These are phyloP conservation scores for Alloteropsis semialata DNA, from an alignment of 176 grass and related monocot species.

Conservation along the genomic window DNA sequence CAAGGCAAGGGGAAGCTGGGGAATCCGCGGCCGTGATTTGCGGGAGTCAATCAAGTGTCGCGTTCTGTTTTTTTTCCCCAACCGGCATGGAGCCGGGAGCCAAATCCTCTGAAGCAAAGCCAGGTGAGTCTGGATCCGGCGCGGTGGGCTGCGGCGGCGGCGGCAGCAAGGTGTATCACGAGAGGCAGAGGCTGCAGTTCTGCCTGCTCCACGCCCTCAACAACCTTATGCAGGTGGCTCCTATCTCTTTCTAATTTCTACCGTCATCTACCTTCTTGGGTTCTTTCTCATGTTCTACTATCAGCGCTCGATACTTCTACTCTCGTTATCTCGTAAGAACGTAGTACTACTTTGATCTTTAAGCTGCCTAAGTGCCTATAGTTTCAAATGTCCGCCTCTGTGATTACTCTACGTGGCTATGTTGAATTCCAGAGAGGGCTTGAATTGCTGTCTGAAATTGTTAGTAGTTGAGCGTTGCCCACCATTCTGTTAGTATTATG, in stretches of 20 bases:
- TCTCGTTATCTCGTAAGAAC: not conserved
- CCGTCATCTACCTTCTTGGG: too few relatives aligned
- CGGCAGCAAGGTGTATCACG: conserved; percentile 56
- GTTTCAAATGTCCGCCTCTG: not conserved
- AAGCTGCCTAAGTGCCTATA: not conserved
- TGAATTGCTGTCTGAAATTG: not conserved
- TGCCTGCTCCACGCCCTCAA: conserved; percentile 95
- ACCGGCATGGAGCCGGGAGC: conserved; percentile 23
- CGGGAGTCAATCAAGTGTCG: too few relatives aligned
- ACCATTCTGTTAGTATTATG: not conserved
- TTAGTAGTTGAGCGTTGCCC: conserved; percentile 17
- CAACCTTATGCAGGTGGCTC: conserved; percentile 79
- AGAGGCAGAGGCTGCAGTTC: conserved; percentile 78
- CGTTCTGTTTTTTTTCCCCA: not conserved
- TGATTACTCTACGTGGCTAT: not conserved
- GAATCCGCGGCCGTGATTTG: not conserved
- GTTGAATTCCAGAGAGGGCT: not conserved
- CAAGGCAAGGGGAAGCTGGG: not conserved
- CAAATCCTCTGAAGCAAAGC: conserved; percentile 28
- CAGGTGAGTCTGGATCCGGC: not conserved
- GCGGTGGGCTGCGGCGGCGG: not conserved
- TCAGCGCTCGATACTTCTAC: not conserved
- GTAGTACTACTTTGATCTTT: not conserved
- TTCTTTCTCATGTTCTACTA: not conserved
- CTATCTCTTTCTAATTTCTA: not conserved